A percentile compares a stretch with the other conserved stretches of the same genome.
Evolutionary conservation across 176 grass and related monocot genomes (phyloP).

Genomic region (Musa schizocarpa): DNA sequence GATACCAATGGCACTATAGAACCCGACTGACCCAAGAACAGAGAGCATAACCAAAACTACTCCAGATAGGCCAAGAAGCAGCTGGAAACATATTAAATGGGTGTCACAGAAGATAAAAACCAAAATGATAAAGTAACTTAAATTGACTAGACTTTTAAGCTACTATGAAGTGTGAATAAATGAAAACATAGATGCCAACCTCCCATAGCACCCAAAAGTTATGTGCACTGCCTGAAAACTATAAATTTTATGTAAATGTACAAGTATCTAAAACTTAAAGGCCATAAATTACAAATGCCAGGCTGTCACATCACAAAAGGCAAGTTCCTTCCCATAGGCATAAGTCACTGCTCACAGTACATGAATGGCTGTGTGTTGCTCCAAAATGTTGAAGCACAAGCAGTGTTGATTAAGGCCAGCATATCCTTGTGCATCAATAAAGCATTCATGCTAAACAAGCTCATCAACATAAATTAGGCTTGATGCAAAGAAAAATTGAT

Average conservation of each 20-base stretch:
- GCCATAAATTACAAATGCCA: too few species aligned
- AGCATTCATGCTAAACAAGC: too few species aligned
- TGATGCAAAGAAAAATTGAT: too few species aligned
- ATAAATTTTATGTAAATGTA: background rate
- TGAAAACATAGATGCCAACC: background rate
- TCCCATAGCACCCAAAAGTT: background rate
- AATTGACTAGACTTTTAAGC: background rate
- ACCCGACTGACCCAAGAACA: slow-evolving; percentile 86
- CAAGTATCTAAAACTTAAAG: too few species aligned
- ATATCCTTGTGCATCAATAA: too few species aligned
- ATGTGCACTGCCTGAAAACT: background rate
- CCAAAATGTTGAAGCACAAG: too few species aligned
- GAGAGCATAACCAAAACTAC: slow-evolving; percentile 90
- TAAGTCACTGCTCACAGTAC: too few species aligned
- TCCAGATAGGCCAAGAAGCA: slow-evolving; percentile 82
- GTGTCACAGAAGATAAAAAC: background rate
- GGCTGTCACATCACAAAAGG: too few species aligned
- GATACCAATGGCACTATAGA: slow-evolving; percentile 84
- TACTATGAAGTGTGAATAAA: background rate
- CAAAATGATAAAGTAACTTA: background rate
- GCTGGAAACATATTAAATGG: slow-evolving; percentile 47
- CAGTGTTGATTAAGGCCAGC: too few species aligned
- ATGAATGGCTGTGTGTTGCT: too few species aligned
- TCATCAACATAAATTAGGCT: too few species aligned
- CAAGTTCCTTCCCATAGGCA: too few species aligned